Base-by-base conservation (phyloP, 345 rosid species). In the Camelina laxa region DNA sequence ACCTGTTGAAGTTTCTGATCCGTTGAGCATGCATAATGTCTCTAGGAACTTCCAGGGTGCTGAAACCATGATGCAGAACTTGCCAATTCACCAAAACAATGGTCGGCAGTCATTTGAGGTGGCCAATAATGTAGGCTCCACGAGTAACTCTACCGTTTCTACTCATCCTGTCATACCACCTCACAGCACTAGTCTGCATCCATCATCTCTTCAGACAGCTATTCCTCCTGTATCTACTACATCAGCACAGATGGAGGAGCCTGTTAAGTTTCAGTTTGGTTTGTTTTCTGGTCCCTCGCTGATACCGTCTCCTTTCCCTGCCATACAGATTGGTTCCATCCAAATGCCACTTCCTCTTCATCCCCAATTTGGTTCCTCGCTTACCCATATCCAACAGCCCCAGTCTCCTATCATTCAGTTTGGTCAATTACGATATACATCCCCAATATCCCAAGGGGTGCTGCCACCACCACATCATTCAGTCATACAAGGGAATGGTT, bases 301-400 rank as follows among this genome's bases (percentile, higher is more conserved):
- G 74, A 89, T 92, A 67, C 95, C 98, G 64, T 88, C 99, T 56
- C 94, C 98, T 30, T 87, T 87, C 76, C 98, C 96, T 61, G 98
- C 99, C 69, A 96, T 96, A 79, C 99, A 96, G 83, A 96, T 96
- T 79, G 99, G 99, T 81, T 90, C 99, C 71, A 95, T 95, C 78
- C 96, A 92, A 86, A 92, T 92, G 99, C 99, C 99, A 73, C 99
- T 96, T 82, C 94, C 88, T 84, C 79, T 96, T 50, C 89, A 89
- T 84, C 88, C 96, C 38, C 96, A 86, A 48, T 83, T 81, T 64
- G 87, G 87, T 41, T 75, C 89, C 73, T 84, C 98, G 21, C 80
- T 85, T 42, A 36, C 83, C 38, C 91, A 88, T 61, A 75, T 85
- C 80, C 97, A 85, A 75, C 85, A 84, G 72, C 78, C 88, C 19